Base-by-base conservation (phyloP, 371 early-diverging fungal genomes). In the Mucor mucedo region DNA sequence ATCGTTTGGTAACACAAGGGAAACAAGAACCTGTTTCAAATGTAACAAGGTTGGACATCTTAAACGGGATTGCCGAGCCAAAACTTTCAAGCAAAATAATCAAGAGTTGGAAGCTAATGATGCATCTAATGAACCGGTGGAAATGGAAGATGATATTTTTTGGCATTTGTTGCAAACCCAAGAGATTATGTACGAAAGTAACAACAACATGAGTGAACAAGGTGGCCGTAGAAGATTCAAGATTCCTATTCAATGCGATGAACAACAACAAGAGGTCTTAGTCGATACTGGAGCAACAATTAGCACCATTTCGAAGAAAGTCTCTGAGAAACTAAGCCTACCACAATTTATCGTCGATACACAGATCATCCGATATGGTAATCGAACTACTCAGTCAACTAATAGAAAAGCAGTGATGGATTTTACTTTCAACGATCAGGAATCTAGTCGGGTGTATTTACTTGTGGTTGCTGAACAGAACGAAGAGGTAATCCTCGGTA, bases 241-340 rank as follows among this genome's bases (percentile, higher is more conserved):
- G 5, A 6, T 39, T 39, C 39, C 6, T 6, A 39, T 5, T 6
- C 39, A 39, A 39, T 30, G 27, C 13, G 38, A 27, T n/a, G 1
- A 27, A 6, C 5, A 39, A 6, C 30, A 48, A 11, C 40, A 50
- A 49, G 40, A 49, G 7, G 21, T 35, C 0, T 38, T 58, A 33
- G 59, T 59, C 35, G 55, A 55, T 27, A 58, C 58, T 27, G 52
- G 56, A 0, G 5, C 52, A 4, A 61, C 55, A 16, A 28, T 61
- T 10, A 53, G 39, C 21, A 4, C 33, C 1, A 27, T 54, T 38
- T 41, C 61, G 4, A n/a, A 38, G 39, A 6, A 13, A 56, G n/a
- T n/a, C 27, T 16, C 44, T 41, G 30, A 30, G 10, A 29, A 3
- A 42, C n/a, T 44, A 44, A 42, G 29, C 9, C 28, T 56, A 38